phyloP scores from a whole-genome alignment of 202 grass and related monocot genomes.

The Zizania palustris region DNA sequence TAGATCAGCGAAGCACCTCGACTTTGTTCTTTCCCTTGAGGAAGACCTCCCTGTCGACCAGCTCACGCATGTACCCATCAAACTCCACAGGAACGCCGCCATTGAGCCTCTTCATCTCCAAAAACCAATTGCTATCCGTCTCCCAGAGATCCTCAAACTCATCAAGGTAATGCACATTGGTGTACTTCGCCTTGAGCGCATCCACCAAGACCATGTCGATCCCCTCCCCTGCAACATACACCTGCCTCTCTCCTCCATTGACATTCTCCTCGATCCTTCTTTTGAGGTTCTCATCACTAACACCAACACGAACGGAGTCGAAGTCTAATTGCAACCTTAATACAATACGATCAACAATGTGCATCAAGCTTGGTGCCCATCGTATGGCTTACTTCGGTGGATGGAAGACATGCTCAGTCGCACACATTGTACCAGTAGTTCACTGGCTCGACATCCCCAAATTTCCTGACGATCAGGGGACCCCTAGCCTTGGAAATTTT shows the following conservation, averaged over 20 bases:
- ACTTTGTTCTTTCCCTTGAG: constrained; percentile 62
- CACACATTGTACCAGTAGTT: constrained; percentile 1
- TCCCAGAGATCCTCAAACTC: neutral
- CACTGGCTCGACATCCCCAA: neutral
- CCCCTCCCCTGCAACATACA: neutral
- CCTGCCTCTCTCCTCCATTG: constrained; percentile 1
- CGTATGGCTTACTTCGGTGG: neutral
- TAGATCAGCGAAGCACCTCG: constrained; percentile 49
- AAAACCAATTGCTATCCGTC: constrained; percentile 68
- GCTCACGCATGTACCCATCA: constrained; percentile 74
- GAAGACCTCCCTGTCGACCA: constrained; percentile 74
- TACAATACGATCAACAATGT: neutral
- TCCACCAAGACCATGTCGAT: neutral
- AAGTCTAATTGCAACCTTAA: neutral
- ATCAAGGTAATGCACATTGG: constrained; percentile 1
- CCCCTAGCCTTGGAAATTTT: neutral
- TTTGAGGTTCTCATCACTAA: neutral
- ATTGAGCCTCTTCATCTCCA: constrained; percentile 72
- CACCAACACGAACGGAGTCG: neutral
- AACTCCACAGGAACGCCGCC: constrained; percentile 73
- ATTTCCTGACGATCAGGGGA: neutral
- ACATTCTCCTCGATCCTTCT: neutral
- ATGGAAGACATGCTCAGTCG: neutral
- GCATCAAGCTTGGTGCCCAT: neutral
- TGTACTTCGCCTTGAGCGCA: neutral